Base-by-base conservation (phyloP, 2,329 filamentous ascomycete species). In the Paramyrothecium sp. region DNA sequence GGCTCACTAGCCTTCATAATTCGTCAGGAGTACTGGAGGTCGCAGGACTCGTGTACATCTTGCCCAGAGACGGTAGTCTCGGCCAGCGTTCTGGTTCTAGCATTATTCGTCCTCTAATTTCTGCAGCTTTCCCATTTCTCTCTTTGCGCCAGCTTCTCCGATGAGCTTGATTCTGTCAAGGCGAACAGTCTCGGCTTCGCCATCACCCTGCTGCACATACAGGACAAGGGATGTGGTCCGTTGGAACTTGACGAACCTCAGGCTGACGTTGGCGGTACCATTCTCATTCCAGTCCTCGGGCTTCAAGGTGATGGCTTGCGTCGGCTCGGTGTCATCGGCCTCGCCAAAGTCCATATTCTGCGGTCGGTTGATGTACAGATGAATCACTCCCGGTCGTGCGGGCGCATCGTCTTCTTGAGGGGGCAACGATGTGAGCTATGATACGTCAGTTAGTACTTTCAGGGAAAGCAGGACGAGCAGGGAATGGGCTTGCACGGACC, bases 241-340 rank as follows among this genome's bases (percentile, higher is more conserved):
- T 77, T 98, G 95, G 80, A 98, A 99, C 78, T 97, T 97, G 75
- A 99, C 95, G 69, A 94, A 97, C 16, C 93, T 90, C 66, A 98
- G 77, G 49, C 83, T 76, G 55, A 94, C 77, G 66, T 81, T 90
- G 16, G 86, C 89, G 10, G 91, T 94, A 54, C 87, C 89, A 16
- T 90, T 86, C 49, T 82, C 79, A 72, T 92, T 90, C 94, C 95
- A 99, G 69, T 97, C 91, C 54, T 83, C 81, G 50, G 87, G 79
- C 60, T 82, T 80, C 48, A 99, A 81, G 66, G 88, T 88, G 58
- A 97, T 86, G 54, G 81, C 83, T 75, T 99, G 95, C 17, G 91
- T 93, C 1, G 91, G 84, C 52, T 88, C 82, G 54, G 90, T 88
- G 67, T 94, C 91, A 58, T 97, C 94, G 41, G 94, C 94, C 73